Evolutionary conservation across 148 eudicot species (phyloP).

Genomic region (Vaccinium corymbosum): DNA sequence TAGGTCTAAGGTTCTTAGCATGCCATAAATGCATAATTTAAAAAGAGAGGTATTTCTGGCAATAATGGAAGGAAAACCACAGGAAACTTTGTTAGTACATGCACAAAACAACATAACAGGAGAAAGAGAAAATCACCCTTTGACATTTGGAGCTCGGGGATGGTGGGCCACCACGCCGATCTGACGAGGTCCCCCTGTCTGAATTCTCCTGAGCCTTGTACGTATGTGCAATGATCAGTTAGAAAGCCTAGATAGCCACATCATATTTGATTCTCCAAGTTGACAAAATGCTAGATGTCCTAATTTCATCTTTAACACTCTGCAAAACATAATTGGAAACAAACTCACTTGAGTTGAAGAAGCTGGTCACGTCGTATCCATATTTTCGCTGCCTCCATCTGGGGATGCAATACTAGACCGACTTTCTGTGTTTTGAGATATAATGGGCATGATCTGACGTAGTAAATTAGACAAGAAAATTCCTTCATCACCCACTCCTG

Average conservation of each 20-base stretch:
- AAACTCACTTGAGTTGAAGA: constrained; percentile 21
- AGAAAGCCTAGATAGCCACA: neutral
- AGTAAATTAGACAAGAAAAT: constrained; percentile 39
- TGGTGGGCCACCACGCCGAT: constrained; percentile 20
- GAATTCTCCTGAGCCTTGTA: constrained; percentile 33
- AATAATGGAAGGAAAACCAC: neutral
- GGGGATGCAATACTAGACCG: constrained; percentile 16
- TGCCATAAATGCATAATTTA: neutral
- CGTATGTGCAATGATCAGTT: constrained; percentile 7
- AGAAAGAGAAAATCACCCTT: constrained; percentile 31
- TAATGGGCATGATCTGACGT: constrained; percentile 44
- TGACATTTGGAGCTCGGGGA: constrained; percentile 38
- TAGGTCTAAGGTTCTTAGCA: neutral
- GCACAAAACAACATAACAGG: neutral
- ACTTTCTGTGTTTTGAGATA: constrained; percentile 30
- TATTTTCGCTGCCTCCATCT: constrained; percentile 15
- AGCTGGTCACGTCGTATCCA: constrained; percentile 17
- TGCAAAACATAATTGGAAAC: neutral
- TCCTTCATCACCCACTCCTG: constrained; percentile 36
- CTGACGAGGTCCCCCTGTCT: constrained; percentile 22
- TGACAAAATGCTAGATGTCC: neutral
- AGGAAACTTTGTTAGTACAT: neutral
- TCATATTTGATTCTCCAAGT: neutral
- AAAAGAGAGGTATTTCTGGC: neutral
- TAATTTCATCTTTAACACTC: neutral